Evolutionary conservation across 2,329 filamentous ascomycete genomes (phyloP).

Genomic region (Aphanocladium album): DNA sequence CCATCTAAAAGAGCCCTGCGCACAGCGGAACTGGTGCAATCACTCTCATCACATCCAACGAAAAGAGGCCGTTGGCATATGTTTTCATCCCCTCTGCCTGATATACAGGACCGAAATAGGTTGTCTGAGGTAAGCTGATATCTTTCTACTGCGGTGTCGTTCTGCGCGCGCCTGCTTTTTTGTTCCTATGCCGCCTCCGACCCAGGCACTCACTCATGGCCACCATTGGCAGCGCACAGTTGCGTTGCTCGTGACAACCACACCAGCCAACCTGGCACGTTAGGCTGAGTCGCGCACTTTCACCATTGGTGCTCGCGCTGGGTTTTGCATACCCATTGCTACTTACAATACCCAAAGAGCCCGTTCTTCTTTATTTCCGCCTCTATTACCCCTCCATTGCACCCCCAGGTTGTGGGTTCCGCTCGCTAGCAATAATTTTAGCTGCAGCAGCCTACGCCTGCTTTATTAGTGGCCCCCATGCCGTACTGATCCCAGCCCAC

Average conservation of each 20-base stretch:
- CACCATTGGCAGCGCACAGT: conserved; percentile 1
- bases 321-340: background rate
- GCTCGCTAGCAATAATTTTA: conserved; percentile 7
- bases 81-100: background rate
- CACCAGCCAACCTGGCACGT: background rate
- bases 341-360: background rate
- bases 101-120: background rate
- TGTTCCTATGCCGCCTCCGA: conserved; percentile 16
- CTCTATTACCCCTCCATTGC: background rate
- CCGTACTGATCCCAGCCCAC: conserved; percentile 7
- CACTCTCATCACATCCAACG: conserved; percentile 18
- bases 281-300: background rate
- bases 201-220: conserved; percentile 16
- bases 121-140: conserved; percentile 28
- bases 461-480: conserved; percentile 8
- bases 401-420: conserved; percentile 4
- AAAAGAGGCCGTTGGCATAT: background rate
- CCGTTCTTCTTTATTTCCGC: background rate
- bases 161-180: background rate
- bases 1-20: background rate
- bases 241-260: conserved; percentile 28
- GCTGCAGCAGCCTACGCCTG: conserved; percentile 6
- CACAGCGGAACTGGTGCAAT: background rate
- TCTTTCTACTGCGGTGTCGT: conserved; percentile 15
- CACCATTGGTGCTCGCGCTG: background rate